Evolutionary conservation across 352 stramenopile genomes (phyloP), one percentile per base, ranked within the genome.

Genomic region (Pythium grandisporangium): DNA sequence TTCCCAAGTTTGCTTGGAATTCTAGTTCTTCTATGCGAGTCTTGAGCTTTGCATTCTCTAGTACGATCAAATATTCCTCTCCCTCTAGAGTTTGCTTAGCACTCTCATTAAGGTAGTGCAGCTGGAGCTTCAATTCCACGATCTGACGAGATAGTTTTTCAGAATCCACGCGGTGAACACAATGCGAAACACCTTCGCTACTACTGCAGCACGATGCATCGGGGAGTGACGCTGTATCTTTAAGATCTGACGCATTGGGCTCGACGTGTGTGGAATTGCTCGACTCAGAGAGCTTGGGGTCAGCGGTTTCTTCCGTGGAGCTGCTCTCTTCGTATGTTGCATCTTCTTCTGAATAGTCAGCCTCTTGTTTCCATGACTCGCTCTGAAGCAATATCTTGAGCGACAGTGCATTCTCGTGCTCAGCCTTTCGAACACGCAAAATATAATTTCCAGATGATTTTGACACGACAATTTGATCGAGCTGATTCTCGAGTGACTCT

Each of bases 51-150:
- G 68, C 68, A 45, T 85, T 84, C 50, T 86, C 68, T 16, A 73
- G 37, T 37, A 85, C 66, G 35, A 89, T 68, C 26, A 56, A 45
- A 26, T 82, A 82, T 34, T 64, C 70, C 44, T 85, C 70, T 4
- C 70, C 69, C 12, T 75, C 70, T 3, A 85, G 48, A 8, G 67
- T 70, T 20, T 71, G 55, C 33, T 76, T 73, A 8, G 69, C 69
- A 40, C 68, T 81, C 42, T 86, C 73, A 4, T 55, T 66, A 22
- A 86, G 50, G 47, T 83, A 86, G 41, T 89, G 72, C 26, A 85
- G 43, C 43, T 84, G 73, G 6, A 86, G 58, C 45, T 89, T 89
- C 17, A 86, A 69, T 46, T 89, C 70, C 23, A 86, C 70, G 20
- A 89, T 76, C 51, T 84, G 68, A 5, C 70, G 64, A 5, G 70